Base-by-base conservation (phyloP, 495 filamentous ascomycete species). In the Neurospora terricola region DNA sequence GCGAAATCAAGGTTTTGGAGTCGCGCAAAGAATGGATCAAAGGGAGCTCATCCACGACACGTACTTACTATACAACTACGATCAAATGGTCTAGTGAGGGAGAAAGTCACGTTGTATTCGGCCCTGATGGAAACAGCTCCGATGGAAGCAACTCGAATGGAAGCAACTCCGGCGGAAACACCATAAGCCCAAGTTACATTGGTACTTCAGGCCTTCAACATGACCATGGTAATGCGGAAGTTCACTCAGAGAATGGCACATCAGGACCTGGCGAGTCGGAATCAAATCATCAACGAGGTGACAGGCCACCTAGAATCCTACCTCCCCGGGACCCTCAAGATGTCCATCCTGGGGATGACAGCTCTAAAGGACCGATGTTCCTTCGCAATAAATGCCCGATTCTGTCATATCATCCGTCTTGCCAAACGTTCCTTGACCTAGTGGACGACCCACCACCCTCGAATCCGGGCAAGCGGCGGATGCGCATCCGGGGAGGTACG, bases 21-120 rank as follows among this genome's bases (percentile, higher is more conserved):
- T 87, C 88, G 62, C 86, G 92, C 9, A 89, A 89, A 39, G 92
- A 95, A 80, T 94, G 90, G 90, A 84, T 85, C 21, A 73, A 81
- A 30, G 87, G 87, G 5, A 84, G 83, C 69, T 91, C 89, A 74
- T 88, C 84, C 39, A 87, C 90, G 71, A 82, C 84, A 48, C 88
- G 92, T 39, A 92, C 89, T 1, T 93, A 90, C 79, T 94, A 94
- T 79, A 88, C 82, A 6, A 88, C 89, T 6, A 78, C 86, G 21
- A 82, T 93, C 14, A 75, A 77, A 23, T 90, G 43, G 36, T 5
- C 21, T 30, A 21, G 16, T 18, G 2, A 21, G 2, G 12, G 2
- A 4, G 21, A 4, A n/a, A 54, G 5, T 36, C 14, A 12, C 8
- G 5, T 30, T 43, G 8, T 11, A 38, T 48, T 2, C 37, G 18